Base-by-base conservation (phyloP, 768 basidiomycete species). In the Amanita rubescens region DNA sequence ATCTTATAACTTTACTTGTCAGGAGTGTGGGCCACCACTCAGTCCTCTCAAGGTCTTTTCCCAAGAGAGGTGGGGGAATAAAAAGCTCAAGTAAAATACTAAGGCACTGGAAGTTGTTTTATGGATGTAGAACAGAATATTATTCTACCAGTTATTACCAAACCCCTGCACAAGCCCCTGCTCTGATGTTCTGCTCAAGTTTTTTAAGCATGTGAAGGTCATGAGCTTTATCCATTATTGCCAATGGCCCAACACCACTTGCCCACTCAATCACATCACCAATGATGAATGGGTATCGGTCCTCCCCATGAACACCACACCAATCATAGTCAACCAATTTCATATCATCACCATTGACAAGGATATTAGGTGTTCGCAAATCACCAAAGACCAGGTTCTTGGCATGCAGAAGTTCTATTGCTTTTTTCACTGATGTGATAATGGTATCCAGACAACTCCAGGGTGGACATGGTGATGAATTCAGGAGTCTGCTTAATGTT, bases 281-380 rank as follows among this genome's bases (percentile, higher is more conserved):
- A 44, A 55, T 54, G 43, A 35, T 51, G 38, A 57, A 48, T 44
- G 62, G 58, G 47, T 63, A 63, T 42, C 41, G 51, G 20, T 37
- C 53, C 22, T 35, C 41, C 20, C 57, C 57, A 39, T 56, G 35
- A 39, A 49, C 47, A 25, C 60, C 62, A 34, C 55, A 51, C 57
- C 57, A 60, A 49, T 59, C 56, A 39, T 57, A 59, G 45, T 61
- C 60, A 44, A 61, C 54, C 3, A 61, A 37, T 39, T 53, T 51
- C 22, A 55, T 55, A 20, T 44, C 46, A 39, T 41, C 41, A 53
- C 53, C 37, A 5, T n/a, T 43, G n/a, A 61, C 33, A 44, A 61
- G 30, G 49, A 61, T 22, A 52, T 61, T 61, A 17, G 54, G 56
- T 10, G 46, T 24, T 39, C 60, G 60, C 43, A 61, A 46, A 49